phyloP scores from a whole-genome alignment of 2,329 filamentous ascomycete genomes.

The Nothomitra cinnamomea region DNA sequence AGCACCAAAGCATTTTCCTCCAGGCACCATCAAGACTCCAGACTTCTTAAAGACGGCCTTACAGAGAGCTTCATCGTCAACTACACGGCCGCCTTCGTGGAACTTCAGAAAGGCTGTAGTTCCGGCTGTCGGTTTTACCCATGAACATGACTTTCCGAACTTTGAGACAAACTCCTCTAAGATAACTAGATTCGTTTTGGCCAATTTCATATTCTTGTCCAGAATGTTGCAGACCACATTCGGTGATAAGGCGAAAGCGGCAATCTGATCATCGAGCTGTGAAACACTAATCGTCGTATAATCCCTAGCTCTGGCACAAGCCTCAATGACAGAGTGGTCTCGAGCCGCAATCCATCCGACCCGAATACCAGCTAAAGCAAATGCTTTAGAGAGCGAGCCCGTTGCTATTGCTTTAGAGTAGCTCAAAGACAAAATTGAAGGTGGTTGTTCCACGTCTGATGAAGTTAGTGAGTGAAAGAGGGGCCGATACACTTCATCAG shows the following conservation, averaged over 20 bases:
- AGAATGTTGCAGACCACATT: conserved; percentile 47
- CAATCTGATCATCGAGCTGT: conserved; percentile 65
- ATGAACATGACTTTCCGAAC: conserved; percentile 46
- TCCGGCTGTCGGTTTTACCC: conserved; percentile 59
- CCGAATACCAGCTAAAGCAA: conserved; percentile 64
- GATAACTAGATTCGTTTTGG: conserved; percentile 47
- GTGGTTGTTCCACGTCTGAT: conserved; percentile 37
- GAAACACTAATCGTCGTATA: conserved; percentile 80
- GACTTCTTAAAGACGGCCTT: conserved; percentile 47
- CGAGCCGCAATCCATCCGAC: conserved; percentile 68
- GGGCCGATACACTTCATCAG: conserved; percentile 72
- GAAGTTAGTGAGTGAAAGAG: conserved; percentile 55
- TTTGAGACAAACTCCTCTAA: conserved; percentile 51
- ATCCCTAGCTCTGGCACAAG: conserved; percentile 48
- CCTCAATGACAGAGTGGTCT: conserved; percentile 41
- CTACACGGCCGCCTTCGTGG: conserved; percentile 37
- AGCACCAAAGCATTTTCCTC: conserved; percentile 53
- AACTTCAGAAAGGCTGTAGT: conserved; percentile 69
- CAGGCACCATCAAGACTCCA: conserved; percentile 60
- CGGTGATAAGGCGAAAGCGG: conserved; percentile 52
- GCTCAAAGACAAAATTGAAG: conserved; percentile 52
- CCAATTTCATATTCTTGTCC: conserved; percentile 46
- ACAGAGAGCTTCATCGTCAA: conserved; percentile 61
- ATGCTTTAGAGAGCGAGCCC: conserved; percentile 74
- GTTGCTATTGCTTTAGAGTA: conserved; percentile 58